Evolutionary conservation across 169 alveolate genomes (phyloP).

Genomic region (Plasmodium gaboni): DNA sequence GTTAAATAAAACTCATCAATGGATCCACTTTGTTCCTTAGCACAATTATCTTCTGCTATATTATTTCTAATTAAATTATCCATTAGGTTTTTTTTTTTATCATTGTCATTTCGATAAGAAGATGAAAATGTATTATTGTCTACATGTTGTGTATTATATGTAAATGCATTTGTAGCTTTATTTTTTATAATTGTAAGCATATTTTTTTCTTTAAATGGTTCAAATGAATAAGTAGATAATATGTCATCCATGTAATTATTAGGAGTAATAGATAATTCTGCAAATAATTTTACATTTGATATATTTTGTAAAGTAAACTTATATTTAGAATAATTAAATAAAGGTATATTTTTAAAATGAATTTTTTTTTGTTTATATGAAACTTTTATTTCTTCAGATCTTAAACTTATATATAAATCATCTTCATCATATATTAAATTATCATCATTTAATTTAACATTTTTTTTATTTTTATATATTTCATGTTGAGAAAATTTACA

Average conservation of each 20-base stretch:
- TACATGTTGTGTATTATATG: background rate
- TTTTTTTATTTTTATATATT: conserved; percentile 23
- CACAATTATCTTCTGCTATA: background rate
- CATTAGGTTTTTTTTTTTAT: background rate
- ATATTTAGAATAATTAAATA: conserved; percentile 59
- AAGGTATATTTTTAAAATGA: conserved; percentile 58
- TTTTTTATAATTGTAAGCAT: conserved; percentile 20
- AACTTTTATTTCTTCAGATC: conserved; percentile 67
- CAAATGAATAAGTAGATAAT: conserved; percentile 63
- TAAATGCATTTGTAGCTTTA: background rate
- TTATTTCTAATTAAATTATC: background rate
- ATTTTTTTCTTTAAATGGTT: conserved; percentile 36
- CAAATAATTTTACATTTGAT: conserved; percentile 40
- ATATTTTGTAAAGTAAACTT: conserved; percentile 41
- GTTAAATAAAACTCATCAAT: conserved; percentile 70
- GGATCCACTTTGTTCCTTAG: conserved; percentile 1
- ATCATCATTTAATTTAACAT: conserved; percentile 21
- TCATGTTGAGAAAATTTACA: conserved; percentile 33
- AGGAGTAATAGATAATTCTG: conserved; percentile 49
- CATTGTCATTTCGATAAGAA: background rate
- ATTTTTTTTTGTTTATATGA: conserved; percentile 62
- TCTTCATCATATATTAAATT: conserved; percentile 19
- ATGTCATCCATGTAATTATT: conserved; percentile 35
- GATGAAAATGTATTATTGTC: background rate
- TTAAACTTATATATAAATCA: conserved; percentile 56